A percentile compares a stretch with the other conserved stretches of the same genome.
phyloP scores from a whole-genome alignment of 225 moss, liverwort and hornwort species.

The Straminergon stramineum region DNA sequence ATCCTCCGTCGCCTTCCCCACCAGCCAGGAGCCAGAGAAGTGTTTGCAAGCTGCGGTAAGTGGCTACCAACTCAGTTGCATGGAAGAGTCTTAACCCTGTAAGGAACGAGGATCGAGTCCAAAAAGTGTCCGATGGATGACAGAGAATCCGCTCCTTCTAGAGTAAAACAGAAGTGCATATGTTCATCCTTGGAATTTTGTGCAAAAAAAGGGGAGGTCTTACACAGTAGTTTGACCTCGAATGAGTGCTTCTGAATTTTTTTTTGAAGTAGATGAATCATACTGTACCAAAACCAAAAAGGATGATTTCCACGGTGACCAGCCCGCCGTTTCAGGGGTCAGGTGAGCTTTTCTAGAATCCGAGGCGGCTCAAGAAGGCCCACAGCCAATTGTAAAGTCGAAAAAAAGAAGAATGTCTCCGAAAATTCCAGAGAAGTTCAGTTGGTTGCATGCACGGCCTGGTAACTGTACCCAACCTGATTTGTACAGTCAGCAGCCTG shows the following conservation, averaged over 20 bases:
- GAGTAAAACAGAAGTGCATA: background rate
- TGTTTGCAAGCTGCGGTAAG: background rate
- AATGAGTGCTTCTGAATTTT: background rate
- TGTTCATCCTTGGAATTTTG: background rate
- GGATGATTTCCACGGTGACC: background rate
- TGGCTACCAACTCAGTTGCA: background rate
- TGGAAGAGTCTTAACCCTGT: background rate
- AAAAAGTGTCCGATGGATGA: background rate
- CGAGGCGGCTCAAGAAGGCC: background rate
- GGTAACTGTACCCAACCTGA: background rate
- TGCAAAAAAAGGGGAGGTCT: background rate
- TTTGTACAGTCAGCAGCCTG: background rate
- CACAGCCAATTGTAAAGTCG: background rate
- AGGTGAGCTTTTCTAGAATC: background rate
- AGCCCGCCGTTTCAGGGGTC: background rate
- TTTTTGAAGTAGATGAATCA: background rate
- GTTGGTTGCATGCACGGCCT: background rate
- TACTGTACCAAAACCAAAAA: background rate
- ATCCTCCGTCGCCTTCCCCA: no score
- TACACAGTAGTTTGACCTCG: background rate
- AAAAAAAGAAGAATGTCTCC: background rate
- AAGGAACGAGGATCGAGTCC: background rate
- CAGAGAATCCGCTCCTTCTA: background rate
- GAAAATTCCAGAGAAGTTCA: background rate
- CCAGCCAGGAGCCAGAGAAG: background rate